These are phyloP conservation scores for Flammula alnicola DNA, from an alignment of 1,284 basidiomycete genomes.

Conservation along the genomic window DNA sequence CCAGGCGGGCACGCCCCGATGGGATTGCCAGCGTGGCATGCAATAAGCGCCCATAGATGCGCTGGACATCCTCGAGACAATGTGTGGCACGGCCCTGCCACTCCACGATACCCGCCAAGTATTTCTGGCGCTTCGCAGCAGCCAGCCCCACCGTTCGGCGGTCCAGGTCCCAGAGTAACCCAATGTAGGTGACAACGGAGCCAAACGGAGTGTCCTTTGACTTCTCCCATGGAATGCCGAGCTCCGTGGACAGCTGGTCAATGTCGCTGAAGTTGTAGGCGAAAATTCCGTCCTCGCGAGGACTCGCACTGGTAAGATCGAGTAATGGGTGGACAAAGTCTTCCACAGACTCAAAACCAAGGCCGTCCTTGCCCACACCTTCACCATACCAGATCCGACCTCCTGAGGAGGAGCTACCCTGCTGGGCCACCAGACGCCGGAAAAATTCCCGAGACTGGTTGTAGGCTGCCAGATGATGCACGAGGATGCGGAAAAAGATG, in stretches of 20 bases:
- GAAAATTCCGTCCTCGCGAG: conserved; percentile 24
- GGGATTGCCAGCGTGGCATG: conserved; percentile 32
- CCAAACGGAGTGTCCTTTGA: conserved; percentile 34
- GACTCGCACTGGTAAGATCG: too few relatives aligned
- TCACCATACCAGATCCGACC: too few relatives aligned
- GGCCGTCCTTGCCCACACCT: too few relatives aligned
- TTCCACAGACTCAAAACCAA: too few relatives aligned
- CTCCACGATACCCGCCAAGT: conserved; percentile 21
- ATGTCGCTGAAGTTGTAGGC: conserved; percentile 34
- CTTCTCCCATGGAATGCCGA: conserved; percentile 38
- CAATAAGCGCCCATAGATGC: conserved; percentile 38
- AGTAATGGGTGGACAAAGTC: too few relatives aligned
- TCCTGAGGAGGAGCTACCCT: too few relatives aligned
- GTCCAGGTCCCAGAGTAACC: conserved; percentile 37
- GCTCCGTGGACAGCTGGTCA: conserved; percentile 23
- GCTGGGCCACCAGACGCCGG: conserved; percentile 21
- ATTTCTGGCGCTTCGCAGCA: conserved; percentile 32
- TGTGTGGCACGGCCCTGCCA: conserved; percentile 25
- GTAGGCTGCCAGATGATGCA: conserved; percentile 22
- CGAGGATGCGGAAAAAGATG: conserved; percentile 36
- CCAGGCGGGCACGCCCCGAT: conserved; percentile 35
- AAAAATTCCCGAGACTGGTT: conserved; percentile 21
- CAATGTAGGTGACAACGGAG: conserved; percentile 28
- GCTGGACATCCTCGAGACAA: conserved; percentile 28
- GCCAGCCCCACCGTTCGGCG: conserved; percentile 24